Evolutionary conservation across 1,139 yeast species (phyloP).

Genomic region (Eremothecium coryli): DNA sequence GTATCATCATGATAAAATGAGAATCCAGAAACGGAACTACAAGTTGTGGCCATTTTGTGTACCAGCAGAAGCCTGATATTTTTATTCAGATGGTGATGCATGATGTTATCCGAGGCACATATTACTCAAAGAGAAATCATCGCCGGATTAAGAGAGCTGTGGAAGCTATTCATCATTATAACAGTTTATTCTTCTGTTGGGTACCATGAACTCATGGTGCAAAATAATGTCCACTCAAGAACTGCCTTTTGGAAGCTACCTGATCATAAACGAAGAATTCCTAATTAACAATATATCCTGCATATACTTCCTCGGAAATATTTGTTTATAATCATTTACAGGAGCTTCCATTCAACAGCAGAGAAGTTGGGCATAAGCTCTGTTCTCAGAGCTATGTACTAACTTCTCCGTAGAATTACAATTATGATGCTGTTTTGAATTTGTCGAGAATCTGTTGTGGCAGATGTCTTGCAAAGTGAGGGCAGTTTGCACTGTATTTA

Average conservation of each 20-base stretch:
- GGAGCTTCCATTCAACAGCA: too few species aligned
- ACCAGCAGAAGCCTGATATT: neutral
- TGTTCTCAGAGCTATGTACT: too few species aligned
- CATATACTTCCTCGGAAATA: constrained; percentile 31
- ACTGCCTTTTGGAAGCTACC: constrained; percentile 2
- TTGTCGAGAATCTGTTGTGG: too few species aligned
- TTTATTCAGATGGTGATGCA: constrained; percentile 33
- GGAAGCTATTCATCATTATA: constrained; percentile 29
- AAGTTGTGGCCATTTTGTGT: neutral
- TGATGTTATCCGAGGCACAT: constrained; percentile 32
- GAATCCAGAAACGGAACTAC: constrained; percentile 7
- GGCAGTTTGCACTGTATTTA: too few species aligned
- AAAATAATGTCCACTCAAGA: neutral
- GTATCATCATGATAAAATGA: constrained; percentile 27
- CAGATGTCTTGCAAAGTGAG: too few species aligned
- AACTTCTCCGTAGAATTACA: too few species aligned
- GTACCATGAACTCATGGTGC: constrained; percentile 28
- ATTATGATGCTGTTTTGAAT: too few species aligned
- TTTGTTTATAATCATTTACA: constrained; percentile 22
- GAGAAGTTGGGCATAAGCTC: too few species aligned
- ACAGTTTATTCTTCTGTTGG: constrained; percentile 13
- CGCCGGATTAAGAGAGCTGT: constrained; percentile 31
- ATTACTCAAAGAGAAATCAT: constrained; percentile 29
- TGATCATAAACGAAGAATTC: constrained; percentile 34
- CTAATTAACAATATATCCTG: constrained; percentile 33